Base-by-base conservation (phyloP, 208 protist species). In the Leishmania amazonensis region DNA sequence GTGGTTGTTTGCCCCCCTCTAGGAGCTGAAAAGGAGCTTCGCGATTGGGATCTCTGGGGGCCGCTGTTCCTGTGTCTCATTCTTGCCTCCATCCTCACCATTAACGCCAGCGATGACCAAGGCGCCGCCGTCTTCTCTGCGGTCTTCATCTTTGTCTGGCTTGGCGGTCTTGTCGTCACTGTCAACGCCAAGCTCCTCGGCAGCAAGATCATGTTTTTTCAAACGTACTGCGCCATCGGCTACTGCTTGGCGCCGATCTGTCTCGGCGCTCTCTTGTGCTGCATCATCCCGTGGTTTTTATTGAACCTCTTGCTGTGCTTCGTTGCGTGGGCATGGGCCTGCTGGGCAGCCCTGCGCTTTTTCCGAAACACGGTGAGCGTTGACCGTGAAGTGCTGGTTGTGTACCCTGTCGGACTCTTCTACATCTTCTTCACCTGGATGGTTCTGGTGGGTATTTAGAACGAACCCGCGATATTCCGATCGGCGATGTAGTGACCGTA, bases 361-460 rank as follows among this genome's bases (percentile, higher is more conserved):
- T 91, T 99, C 62, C 78, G 86, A 15, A 85, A 85, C 40, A 88
- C 90, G 3, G 88, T 97, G 2, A 84, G 75, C 45, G 73, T 75
- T 9, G 81, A 93, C 35, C 79, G 91, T 19, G 88, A 92, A 60
- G 35, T 90, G 45, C 88, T 99, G 17, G 96, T 91, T 11, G 68
- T 98, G 13, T 99, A 98, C 87, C 98, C 98, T 0, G 92, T 99
- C 24, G 89, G 75, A 15, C 90, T 99, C 15, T 99, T 99, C 83
- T 99, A 98, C 83, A 72, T 96, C 68, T 91, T 95, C 65, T 88
- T 99, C 51, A 88, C 89, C 40, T 99, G 96, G 95, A 94, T 99
- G 90, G 81, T 96, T 8, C 68, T 90, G 11, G 90, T 92, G 15
- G 90, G 90, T 45, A 64, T 95, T 15, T 92, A 86, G 60, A 15